phyloP scores from a whole-genome alignment of 2,329 filamentous ascomycete species.

The Trichoderma semiorbis region DNA sequence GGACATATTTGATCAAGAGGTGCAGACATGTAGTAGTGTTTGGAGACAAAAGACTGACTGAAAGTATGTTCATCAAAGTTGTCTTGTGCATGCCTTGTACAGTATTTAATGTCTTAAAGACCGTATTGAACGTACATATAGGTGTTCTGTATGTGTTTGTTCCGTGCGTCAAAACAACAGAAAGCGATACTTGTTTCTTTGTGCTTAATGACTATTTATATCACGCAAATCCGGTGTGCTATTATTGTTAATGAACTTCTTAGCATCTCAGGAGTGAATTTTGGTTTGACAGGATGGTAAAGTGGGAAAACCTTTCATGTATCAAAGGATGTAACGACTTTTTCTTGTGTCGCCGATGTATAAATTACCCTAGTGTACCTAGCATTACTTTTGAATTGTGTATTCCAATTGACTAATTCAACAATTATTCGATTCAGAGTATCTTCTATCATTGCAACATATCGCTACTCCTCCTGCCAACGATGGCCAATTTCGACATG shows the following conservation, averaged over 20 bases:
- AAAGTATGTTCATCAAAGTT: not conserved
- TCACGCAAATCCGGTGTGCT: not conserved
- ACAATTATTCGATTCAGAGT: not conserved
- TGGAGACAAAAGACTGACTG: not conserved
- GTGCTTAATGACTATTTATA: not conserved
- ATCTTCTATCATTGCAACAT: not conserved
- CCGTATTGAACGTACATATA: not conserved
- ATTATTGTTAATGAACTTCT: not conserved
- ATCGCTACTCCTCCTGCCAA: not conserved
- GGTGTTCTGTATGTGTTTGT: not conserved
- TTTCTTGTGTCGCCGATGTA: not conserved
- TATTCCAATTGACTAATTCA: not conserved
- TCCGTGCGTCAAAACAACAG: not conserved
- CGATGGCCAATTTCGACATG: not conserved
- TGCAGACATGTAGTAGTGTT: not conserved
- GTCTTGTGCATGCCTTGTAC: not conserved
- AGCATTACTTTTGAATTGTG: not conserved
- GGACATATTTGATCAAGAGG: not conserved
- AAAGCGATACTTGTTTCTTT: not conserved
- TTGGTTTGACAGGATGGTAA: not conserved
- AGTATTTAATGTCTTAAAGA: too few relatives aligned
- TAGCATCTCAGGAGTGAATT: not conserved
- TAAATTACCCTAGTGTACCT: not conserved
- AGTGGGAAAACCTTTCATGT: not conserved
- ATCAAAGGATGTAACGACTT: not conserved